Conservation (phyloP, 1,284 basidiomycete species). For the Apiotrichum porosum region DNA sequence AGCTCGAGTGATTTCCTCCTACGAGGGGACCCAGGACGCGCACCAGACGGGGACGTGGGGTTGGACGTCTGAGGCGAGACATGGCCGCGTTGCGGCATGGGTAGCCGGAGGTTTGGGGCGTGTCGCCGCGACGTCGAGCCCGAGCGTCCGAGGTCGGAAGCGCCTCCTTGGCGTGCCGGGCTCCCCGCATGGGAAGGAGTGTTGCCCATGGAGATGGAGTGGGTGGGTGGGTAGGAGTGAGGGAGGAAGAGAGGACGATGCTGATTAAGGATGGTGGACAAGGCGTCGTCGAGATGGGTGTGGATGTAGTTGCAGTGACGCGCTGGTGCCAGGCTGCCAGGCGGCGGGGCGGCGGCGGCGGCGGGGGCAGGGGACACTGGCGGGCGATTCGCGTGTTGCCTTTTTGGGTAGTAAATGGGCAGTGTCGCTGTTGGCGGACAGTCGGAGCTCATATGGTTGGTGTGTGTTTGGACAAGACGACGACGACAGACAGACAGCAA, state of each 20-base stretch:
- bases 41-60: constrained; percentile 40
- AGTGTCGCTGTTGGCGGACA: too few species aligned
- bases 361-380: too few species aligned
- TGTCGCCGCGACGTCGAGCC: constrained; percentile 15
- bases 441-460: too few species aligned
- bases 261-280: neutral
- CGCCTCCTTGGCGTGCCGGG: constrained; percentile 11
- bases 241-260: neutral
- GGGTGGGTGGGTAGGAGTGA: neutral
- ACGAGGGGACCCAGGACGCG: constrained; percentile 34
- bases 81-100: constrained; percentile 36
- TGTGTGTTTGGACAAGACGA: too few species aligned
- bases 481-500: too few species aligned
- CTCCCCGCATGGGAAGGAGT: constrained; percentile 41
- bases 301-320: neutral
- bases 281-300: neutral
- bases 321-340: too few species aligned
- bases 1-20: constrained; percentile 47
- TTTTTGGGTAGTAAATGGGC: too few species aligned
- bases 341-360: too few species aligned
- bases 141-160: constrained; percentile 14
- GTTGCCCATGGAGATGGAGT: constrained; percentile 38
- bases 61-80: constrained; percentile 37
- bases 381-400: too few species aligned
- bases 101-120: constrained; percentile 39